A percentile compares a stretch with the other conserved stretches of the same genome.
phyloP scores from a whole-genome alignment of 768 basidiomycete species.

The Mycena polygramma region DNA sequence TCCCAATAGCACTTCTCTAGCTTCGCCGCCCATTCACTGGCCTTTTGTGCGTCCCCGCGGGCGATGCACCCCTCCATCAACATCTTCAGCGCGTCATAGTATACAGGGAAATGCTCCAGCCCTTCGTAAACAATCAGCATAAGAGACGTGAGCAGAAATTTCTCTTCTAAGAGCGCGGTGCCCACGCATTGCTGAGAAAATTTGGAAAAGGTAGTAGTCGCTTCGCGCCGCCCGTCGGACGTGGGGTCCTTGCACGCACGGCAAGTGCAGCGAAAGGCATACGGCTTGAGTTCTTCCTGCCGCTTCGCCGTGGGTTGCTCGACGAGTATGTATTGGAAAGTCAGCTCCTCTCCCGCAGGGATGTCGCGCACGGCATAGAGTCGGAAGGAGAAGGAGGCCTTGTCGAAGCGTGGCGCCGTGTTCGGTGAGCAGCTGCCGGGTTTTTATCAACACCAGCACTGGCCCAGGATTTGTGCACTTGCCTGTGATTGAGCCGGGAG shows the following conservation, averaged over 20 bases:
- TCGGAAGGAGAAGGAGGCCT: constrained; percentile 44
- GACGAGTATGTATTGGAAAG: constrained; percentile 44
- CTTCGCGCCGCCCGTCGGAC: constrained; percentile 30
- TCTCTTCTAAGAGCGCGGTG: not conserved
- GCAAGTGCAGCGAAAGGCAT: constrained; percentile 52
- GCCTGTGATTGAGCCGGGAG: constrained; percentile 56
- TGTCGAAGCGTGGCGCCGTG: constrained; percentile 40
- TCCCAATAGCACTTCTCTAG: constrained; percentile 23
- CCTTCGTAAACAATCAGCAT: constrained; percentile 28
- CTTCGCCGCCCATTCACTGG: constrained; percentile 30
- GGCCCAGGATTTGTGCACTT: not conserved
- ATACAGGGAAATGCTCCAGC: constrained; percentile 9
- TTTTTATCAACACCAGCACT: not conserved
- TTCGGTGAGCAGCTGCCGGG: constrained; percentile 39
- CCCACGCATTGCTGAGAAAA: not conserved
- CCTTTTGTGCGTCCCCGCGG: constrained; percentile 20
- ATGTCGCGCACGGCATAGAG: constrained; percentile 47
- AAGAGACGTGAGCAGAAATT: no score
- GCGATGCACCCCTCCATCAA: constrained; percentile 24
- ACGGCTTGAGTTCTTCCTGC: constrained; percentile 42
- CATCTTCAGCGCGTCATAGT: constrained; percentile 8
- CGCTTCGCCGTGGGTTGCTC: constrained; percentile 42
- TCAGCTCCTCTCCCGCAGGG: constrained; percentile 49
- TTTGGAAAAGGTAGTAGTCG: not conserved
- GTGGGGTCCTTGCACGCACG: constrained; percentile 42